phyloP scores from a whole-genome alignment of 1,284 basidiomycete genomes.

The Puccinia coronata region DNA sequence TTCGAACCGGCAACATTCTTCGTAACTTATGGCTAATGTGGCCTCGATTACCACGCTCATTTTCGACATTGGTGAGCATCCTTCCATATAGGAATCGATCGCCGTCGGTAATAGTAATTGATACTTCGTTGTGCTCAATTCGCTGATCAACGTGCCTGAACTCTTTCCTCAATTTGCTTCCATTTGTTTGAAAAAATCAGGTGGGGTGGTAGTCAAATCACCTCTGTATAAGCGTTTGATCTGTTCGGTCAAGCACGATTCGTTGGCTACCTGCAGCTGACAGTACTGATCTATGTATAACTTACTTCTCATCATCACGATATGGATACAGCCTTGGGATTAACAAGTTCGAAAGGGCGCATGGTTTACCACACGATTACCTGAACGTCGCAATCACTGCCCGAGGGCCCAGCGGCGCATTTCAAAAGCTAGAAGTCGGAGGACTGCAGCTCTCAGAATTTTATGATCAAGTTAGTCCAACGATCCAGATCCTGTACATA shows the following conservation, averaged over 20 bases:
- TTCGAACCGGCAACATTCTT: background rate
- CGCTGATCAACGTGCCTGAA: constrained; percentile 5
- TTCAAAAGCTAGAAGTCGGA: constrained; percentile 58
- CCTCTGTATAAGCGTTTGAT: constrained; percentile 23
- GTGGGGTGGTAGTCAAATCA: constrained; percentile 46
- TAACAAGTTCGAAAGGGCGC: constrained; percentile 21
- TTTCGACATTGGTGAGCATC: constrained; percentile 28
- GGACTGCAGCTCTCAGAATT: constrained; percentile 57
- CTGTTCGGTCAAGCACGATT: too few species aligned
- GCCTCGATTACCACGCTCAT: constrained; percentile 7
- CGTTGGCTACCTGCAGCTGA: too few species aligned
- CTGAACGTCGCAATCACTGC: constrained; percentile 59
- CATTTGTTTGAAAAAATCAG: background rate
- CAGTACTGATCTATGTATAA: background rate
- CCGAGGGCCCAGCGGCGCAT: constrained; percentile 56
- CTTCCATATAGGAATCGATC: background rate
- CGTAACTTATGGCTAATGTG: background rate
- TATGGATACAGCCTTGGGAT: constrained; percentile 17
- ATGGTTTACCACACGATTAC: constrained; percentile 58
- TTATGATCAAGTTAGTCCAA: constrained; percentile 55
- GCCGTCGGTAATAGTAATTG: background rate
- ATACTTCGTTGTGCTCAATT: background rate
- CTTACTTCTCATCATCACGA: background rate
- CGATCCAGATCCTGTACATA: background rate
- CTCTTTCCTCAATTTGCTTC: background rate